Conservation (phyloP, 148 eudicot genomes). For the Bassia scoparia region DNA sequence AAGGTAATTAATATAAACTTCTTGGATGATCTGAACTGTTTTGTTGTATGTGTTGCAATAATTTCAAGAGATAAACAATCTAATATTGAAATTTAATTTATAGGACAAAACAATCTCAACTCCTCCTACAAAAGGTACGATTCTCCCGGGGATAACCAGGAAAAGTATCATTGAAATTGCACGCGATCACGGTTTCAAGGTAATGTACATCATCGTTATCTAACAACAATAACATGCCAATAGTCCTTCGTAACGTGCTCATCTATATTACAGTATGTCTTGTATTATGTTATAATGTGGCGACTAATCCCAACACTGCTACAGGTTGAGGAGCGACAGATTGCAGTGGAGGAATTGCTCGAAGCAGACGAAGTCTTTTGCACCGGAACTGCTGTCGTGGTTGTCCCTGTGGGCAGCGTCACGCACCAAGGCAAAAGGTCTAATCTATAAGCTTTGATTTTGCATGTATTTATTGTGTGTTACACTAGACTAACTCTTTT, state of each 20-base stretch:
- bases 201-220: conserved; percentile 2
- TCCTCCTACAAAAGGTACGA: conserved; percentile 60
- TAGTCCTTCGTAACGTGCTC: too few species aligned
- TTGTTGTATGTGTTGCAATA: not conserved
- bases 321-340: conserved; percentile 63
- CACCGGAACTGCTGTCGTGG: conserved; percentile 77
- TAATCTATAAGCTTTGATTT: not conserved
- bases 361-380: conserved; percentile 81
- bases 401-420: conserved; percentile 65
- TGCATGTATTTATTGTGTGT: not conserved
- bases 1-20: conserved; percentile 45
- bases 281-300: not conserved
- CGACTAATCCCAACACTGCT: not conserved
- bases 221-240: too few species aligned
- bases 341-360: conserved; percentile 58
- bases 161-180: conserved; percentile 75
- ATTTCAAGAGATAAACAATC: not conserved
- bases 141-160: conserved; percentile 76
- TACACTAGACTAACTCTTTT: too few species aligned
- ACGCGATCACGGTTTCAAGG: conserved; percentile 65
- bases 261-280: too few species aligned
- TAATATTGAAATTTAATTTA: not conserved
- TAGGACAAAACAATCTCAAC: conserved; percentile 67
- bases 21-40: not conserved
- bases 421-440: conserved; percentile 63